Evolutionary conservation across 768 basidiomycete species (phyloP).

Genomic region (Agaricus bisporus): DNA sequence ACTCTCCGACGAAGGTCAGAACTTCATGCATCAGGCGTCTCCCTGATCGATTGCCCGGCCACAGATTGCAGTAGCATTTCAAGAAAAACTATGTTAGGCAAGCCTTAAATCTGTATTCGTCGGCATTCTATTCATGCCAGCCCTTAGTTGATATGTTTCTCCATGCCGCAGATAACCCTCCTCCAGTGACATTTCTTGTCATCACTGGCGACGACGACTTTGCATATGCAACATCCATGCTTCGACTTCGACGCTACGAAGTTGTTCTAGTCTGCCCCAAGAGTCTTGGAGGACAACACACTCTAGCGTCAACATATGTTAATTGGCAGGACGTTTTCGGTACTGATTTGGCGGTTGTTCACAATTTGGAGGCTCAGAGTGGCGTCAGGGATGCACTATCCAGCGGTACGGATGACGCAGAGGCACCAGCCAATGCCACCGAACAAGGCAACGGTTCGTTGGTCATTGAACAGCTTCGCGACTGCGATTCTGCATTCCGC

Average conservation of each 20-base stretch:
- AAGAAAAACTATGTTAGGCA: constrained; percentile 9
- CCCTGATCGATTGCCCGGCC: constrained; percentile 9
- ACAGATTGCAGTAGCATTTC: constrained; percentile 2
- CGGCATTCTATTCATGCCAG: neutral
- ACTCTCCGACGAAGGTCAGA: constrained; percentile 7
- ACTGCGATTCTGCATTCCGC: neutral
- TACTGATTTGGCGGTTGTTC: neutral
- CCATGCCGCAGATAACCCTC: constrained; percentile 36
- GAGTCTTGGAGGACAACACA: constrained; percentile 30
- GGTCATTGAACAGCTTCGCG: neutral
- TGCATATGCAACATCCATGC: constrained; percentile 35
- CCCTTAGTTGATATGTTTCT: constrained; percentile 19
- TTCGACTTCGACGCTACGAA: constrained; percentile 31
- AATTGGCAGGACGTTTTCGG: constrained; percentile 41
- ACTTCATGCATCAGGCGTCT: constrained; percentile 12
- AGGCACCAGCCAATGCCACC: neutral
- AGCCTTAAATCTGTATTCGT: neutral
- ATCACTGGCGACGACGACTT: constrained; percentile 42
- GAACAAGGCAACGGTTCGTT: neutral
- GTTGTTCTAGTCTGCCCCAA: constrained; percentile 36
- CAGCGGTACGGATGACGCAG: neutral
- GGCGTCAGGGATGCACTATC: neutral
- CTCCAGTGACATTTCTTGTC: constrained; percentile 38
- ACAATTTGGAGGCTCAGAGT: neutral
- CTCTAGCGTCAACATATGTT: constrained; percentile 40